These are phyloP conservation scores for Hydnum rufescens DNA, from an alignment of 768 basidiomycete genomes.

Conservation along the genomic window DNA sequence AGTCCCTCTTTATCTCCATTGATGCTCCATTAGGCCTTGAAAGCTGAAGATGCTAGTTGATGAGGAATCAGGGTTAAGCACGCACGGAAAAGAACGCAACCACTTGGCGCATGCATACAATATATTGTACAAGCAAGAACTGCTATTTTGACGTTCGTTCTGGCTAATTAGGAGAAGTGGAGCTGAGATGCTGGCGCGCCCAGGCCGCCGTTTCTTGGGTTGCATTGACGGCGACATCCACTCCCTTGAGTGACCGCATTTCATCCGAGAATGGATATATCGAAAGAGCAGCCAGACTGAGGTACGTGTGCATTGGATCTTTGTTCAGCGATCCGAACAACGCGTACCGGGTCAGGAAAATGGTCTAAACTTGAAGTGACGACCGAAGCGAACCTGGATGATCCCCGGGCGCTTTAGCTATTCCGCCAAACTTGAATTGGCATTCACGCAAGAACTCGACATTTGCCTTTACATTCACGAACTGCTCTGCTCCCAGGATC, in stretches of 20 bases:
- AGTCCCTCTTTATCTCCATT: no score
- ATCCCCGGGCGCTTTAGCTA: constrained; percentile 66
- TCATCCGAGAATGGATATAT: constrained; percentile 28
- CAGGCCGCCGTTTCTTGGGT: constrained; percentile 42
- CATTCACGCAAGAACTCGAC: constrained; percentile 47
- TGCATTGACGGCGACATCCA: constrained; percentile 60
- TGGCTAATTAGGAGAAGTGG: no score
- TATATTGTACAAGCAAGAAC: no score
- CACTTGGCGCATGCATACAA: no score
- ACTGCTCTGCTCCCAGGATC: constrained; percentile 44
- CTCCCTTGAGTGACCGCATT: constrained; percentile 37
- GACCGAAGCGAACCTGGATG: constrained; percentile 37
- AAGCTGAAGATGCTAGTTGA: no score
- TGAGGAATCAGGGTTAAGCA: no score
- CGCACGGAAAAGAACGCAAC: no score
- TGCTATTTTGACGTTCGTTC: no score
- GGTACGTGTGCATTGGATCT: constrained; percentile 95
- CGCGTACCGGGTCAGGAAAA: neutral
- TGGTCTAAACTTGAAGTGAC: constrained; percentile 2
- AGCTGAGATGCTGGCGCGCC: constrained; percentile 45
- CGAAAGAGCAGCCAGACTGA: constrained; percentile 64
- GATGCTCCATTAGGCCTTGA: no score
- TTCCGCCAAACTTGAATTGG: constrained; percentile 79
- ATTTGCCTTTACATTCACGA: constrained; percentile 39
- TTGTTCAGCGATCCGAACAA: constrained; percentile 6